phyloP scores from a whole-genome alignment of 257 asterid genomes.

The Salvia hispanica region DNA sequence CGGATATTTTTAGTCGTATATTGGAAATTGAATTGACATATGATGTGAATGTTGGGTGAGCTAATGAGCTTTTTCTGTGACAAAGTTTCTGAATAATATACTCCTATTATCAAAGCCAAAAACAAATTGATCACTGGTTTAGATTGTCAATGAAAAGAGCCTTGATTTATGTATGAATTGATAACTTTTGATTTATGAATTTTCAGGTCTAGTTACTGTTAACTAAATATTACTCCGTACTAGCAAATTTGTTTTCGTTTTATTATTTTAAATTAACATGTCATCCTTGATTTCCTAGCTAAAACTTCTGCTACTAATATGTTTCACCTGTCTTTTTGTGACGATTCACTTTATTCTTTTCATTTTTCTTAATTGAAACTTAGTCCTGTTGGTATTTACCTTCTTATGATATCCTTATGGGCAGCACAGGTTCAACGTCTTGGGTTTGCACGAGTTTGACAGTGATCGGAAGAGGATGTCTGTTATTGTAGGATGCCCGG shows the following conservation, averaged over 20 bases:
- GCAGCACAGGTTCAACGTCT: slow-evolving; percentile 75
- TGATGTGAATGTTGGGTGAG: slow-evolving; percentile 15
- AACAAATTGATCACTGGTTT: neutral
- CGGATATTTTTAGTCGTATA: neutral
- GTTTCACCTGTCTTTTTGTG: neutral
- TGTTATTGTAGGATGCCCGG: slow-evolving; percentile 87
- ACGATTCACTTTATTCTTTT: neutral
- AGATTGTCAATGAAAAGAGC: neutral
- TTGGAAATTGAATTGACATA: slow-evolving; percentile 1
- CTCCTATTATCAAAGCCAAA: neutral
- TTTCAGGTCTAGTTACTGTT: neutral
- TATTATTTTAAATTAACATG: neutral
- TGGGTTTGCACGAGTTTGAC: slow-evolving; percentile 99
- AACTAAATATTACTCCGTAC: neutral
- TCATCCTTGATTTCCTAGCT: neutral
- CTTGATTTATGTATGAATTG: neutral
- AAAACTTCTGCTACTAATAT: neutral
- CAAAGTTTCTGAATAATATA: neutral
- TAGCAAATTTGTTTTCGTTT: neutral
- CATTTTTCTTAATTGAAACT: neutral
- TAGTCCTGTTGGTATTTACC: slow-evolving; percentile 15
- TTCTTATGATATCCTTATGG: neutral
- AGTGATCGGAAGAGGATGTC: slow-evolving; percentile 99
- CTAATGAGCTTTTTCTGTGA: slow-evolving; percentile 5
- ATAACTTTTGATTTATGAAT: neutral